Evolutionary conservation across 768 basidiomycete species (phyloP), one percentile per base, ranked within the genome.

Genomic region (Postia placenta): DNA sequence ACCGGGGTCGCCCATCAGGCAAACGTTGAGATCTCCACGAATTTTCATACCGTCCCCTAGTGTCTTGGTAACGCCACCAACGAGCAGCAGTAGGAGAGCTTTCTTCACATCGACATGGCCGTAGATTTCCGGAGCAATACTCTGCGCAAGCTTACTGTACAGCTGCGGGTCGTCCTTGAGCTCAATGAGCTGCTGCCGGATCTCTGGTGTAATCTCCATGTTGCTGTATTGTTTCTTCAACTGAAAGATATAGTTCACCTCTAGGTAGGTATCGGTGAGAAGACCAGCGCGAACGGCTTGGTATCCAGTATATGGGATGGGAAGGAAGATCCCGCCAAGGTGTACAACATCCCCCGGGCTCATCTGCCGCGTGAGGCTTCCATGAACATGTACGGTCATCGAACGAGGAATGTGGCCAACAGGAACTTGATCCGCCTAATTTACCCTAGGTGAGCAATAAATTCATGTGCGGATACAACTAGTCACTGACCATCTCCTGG

Each of bases 11-110:
- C 96, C 96, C 96, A 99, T 99, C 37, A 99, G 69, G 68, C 96
- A 99, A 15, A 99, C 73, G 60, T 99, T 99, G 69, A 99, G 74
- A 66, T 98, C 96, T 24, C 96, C 96, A 62, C 96, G 81, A 63
- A 99, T 98, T 69, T 91, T 97, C 92, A 99, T 92, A 12, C 96
- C 96, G 61, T 99, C 96, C 5, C 90, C 89, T 65, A 93, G 92
- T 30, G 80, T 74, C 70, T 99, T 99, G 39, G 92, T 96, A 1
- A 94, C 93, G 33, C 96, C 96, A 11, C 96, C 96, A 24, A 99
- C 92, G 12, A 99, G 78, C 1, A 99, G 73, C 4, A 99, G 69
- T 11, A 99, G 69, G 25, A 99, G 71, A 0, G 95, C 95, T 64
- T 98, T 98, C 70, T 99, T 99, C 41, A 99, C 91, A 63, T 99